phyloP scores from a whole-genome alignment of 257 asterid genomes.

The Capsicum rhomboideum region DNA sequence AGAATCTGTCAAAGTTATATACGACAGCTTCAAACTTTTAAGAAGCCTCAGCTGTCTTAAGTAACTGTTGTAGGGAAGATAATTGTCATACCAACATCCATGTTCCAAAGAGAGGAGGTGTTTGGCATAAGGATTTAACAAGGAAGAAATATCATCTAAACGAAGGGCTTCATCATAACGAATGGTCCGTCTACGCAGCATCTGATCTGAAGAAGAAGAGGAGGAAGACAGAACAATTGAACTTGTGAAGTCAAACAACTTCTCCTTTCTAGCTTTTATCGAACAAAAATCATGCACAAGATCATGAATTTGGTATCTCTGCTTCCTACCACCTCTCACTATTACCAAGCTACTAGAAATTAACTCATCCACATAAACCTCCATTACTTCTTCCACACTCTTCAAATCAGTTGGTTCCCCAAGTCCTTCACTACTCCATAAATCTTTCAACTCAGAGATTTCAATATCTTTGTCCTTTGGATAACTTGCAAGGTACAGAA shows the following conservation, averaged over 20 bases:
- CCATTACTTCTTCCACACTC: constrained; percentile 24
- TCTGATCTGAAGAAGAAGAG: not conserved
- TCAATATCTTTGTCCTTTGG: constrained; percentile 2
- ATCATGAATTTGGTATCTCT: constrained; percentile 14
- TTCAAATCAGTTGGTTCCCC: no score
- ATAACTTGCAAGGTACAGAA: constrained; percentile 22
- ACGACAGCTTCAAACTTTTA: not conserved
- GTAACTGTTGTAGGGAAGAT: not conserved
- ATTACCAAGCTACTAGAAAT: constrained; percentile 11
- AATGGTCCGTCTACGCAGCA: not conserved
- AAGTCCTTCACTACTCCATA: no score
- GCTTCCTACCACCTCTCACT: constrained; percentile 10
- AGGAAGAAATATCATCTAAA: not conserved
- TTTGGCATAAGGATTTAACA: not conserved
- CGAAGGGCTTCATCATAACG: not conserved
- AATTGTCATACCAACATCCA: not conserved
- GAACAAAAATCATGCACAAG: constrained; percentile 7
- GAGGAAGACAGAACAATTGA: not conserved
- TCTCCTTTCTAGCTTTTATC: constrained; percentile 9
- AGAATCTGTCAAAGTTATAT: not conserved
- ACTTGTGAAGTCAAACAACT: not conserved
- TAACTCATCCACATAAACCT: constrained; percentile 15
- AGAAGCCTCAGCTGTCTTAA: constrained; percentile 5
- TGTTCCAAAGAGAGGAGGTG: not conserved
- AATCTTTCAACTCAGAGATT: not conserved